Conservation (phyloP, 2,329 filamentous ascomycete species). For the Chalaropsis thielavioides region DNA sequence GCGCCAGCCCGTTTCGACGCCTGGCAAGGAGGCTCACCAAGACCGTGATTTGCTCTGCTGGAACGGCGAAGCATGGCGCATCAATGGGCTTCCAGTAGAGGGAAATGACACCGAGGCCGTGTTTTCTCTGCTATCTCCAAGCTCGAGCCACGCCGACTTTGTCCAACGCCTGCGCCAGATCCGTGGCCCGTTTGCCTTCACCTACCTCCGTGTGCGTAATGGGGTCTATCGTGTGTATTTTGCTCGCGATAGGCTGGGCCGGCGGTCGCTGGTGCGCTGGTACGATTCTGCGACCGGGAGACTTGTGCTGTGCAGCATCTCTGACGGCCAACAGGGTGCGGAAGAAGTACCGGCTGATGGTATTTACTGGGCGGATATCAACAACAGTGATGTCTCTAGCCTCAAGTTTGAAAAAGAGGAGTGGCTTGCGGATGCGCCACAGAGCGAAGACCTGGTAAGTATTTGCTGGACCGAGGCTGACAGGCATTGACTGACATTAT, state of each 20-base stretch:
- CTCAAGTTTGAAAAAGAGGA: conserved; percentile 3
- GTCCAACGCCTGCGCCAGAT: conserved; percentile 44
- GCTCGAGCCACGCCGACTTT: conserved; percentile 26
- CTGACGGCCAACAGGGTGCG: conserved; percentile 46
- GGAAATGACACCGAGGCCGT: conserved; percentile 69
- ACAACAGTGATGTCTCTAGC: conserved; percentile 9
- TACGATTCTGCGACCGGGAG: conserved; percentile 36
- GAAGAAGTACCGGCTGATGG: conserved; percentile 73
- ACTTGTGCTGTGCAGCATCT: conserved; percentile 53
- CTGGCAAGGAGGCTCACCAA: background rate
- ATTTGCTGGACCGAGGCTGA: background rate
- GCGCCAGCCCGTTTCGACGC: background rate
- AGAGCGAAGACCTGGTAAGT: conserved; percentile 13
- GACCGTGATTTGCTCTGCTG: conserved; percentile 50
- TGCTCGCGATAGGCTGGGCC: conserved; percentile 73
- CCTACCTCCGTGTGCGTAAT: conserved; percentile 53
- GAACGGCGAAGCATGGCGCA: conserved; percentile 93
- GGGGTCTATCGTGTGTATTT: conserved; percentile 51
- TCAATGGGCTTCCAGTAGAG: conserved; percentile 40
- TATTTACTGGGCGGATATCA: conserved; percentile 54
- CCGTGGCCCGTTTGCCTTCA: conserved; percentile 78
- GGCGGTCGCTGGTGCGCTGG: conserved; percentile 67
- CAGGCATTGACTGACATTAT: conserved; percentile 18
- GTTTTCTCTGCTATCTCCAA: conserved; percentile 39
- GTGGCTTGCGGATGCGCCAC: conserved; percentile 12